Evolutionary conservation across 2,329 filamentous ascomycete genomes (phyloP).

Genomic region (Escovopsis sp.): DNA sequence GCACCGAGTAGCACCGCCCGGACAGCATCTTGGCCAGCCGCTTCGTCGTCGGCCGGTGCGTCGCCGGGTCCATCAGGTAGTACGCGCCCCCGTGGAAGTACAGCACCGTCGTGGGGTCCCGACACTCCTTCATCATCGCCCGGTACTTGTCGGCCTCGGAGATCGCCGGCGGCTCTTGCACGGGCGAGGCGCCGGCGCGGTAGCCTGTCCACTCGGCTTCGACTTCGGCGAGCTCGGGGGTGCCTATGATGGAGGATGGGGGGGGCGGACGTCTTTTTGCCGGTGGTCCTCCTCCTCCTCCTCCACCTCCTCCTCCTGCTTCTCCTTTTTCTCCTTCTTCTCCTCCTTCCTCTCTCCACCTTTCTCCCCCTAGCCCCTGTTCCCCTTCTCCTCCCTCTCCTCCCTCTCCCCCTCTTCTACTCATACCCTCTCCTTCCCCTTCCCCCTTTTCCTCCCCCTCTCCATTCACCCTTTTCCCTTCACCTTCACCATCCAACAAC

Average conservation of each 20-base stretch:
- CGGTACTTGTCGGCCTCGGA: constrained; percentile 50
- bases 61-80: constrained; percentile 54
- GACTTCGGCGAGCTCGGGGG: constrained; percentile 40
- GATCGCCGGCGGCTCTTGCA: constrained; percentile 36
- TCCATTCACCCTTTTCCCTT: too few species aligned
- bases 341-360: too few species aligned
- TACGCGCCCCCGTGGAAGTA: constrained; percentile 69
- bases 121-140: constrained; percentile 51
- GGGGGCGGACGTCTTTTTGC: too few species aligned
- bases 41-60: constrained; percentile 43
- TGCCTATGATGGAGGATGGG: background rate
- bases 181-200: constrained; percentile 34
- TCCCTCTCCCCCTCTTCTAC: too few species aligned
- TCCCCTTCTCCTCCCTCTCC: too few species aligned
- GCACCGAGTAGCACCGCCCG: constrained; percentile 54
- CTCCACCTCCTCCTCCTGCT: too few species aligned
- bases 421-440: too few species aligned
- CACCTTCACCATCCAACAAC: too few species aligned
- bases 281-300: too few species aligned
- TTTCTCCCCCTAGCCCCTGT: too few species aligned
- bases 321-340: constrained; percentile 2
- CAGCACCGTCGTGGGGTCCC: constrained; percentile 46
- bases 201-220: constrained; percentile 68
- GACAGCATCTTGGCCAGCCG: constrained; percentile 50
- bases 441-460: too few species aligned